phyloP scores from a whole-genome alignment of 306 rosid genomes.

The Acacia crassicarpa region DNA sequence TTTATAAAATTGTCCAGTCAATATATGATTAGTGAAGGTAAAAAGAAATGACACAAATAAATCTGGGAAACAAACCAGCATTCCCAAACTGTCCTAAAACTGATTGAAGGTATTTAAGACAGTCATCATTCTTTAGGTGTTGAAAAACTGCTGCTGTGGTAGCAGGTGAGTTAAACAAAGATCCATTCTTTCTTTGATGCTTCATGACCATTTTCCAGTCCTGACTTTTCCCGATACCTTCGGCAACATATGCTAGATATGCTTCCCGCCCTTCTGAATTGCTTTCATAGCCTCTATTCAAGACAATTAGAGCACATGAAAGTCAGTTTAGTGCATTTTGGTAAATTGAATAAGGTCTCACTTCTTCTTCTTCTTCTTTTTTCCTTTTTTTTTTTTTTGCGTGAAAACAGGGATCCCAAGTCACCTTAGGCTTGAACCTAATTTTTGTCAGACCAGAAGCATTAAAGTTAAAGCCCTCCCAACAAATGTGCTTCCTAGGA shows the following conservation, averaged over 20 bases:
- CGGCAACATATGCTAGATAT: conserved; percentile 78
- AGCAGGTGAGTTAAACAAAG: conserved; percentile 79
- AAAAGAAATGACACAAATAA: not conserved
- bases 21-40: not conserved
- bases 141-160: conserved; percentile 76
- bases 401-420: too few species aligned
- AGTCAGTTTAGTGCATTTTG: not conserved
- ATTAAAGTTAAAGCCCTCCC: too few species aligned
- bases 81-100: conserved; percentile 60
- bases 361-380: not conserved
- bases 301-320: not conserved
- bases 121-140: conserved; percentile 53
- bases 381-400: too few species aligned
- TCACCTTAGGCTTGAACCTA: too few species aligned
- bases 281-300: conserved; percentile 44
- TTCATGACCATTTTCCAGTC: conserved; percentile 67
- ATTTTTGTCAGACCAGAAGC: too few species aligned
- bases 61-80: conserved; percentile 53
- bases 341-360: not conserved
- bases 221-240: conserved; percentile 58
- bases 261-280: conserved; percentile 65
- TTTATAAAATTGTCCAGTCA: conserved; percentile 15
- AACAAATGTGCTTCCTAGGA: too few species aligned
- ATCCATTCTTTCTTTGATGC: conserved; percentile 84
- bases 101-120: conserved; percentile 61